These are phyloP conservation scores for Microcyclosporella mali DNA, from an alignment of 2,329 filamentous ascomycete species.

Conservation along the genomic window DNA sequence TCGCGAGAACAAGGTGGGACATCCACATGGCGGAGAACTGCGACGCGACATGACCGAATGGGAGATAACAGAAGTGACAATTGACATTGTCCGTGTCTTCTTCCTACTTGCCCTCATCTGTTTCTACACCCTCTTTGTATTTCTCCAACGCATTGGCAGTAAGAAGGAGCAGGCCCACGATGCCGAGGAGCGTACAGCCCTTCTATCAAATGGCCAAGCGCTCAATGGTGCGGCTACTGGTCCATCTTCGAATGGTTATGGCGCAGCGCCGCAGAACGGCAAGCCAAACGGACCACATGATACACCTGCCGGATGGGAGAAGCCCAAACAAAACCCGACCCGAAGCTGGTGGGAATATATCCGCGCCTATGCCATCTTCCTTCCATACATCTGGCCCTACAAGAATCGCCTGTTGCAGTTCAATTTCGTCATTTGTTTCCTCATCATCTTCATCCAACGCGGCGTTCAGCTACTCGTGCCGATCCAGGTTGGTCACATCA, in stretches of 20 bases:
- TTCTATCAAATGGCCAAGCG: constrained; percentile 48
- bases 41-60: constrained; percentile 46
- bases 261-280: constrained; percentile 32
- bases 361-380: constrained; percentile 85
- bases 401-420: constrained; percentile 70
- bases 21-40: constrained; percentile 33
- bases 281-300: constrained; percentile 26
- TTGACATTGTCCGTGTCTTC: constrained; percentile 63
- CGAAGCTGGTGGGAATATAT: constrained; percentile 96
- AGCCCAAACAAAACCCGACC: constrained; percentile 76
- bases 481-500: constrained; percentile 70
- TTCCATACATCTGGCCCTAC: constrained; percentile 93
- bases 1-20: constrained; percentile 53
- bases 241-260: constrained; percentile 33
- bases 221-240: constrained; percentile 37
- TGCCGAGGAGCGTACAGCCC: constrained; percentile 55
- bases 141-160: constrained; percentile 34
- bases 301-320: constrained; percentile 70
- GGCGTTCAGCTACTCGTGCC: constrained; percentile 83
- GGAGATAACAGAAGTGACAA: constrained; percentile 59
- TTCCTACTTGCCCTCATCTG: constrained; percentile 54
- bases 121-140: constrained; percentile 55
- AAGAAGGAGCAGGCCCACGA: constrained; percentile 35
- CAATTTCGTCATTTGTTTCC: constrained; percentile 74
- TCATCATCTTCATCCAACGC: constrained; percentile 72